Conservation (phyloP, 2,329 filamentous ascomycete species). For the Botryotinia globosa region DNA sequence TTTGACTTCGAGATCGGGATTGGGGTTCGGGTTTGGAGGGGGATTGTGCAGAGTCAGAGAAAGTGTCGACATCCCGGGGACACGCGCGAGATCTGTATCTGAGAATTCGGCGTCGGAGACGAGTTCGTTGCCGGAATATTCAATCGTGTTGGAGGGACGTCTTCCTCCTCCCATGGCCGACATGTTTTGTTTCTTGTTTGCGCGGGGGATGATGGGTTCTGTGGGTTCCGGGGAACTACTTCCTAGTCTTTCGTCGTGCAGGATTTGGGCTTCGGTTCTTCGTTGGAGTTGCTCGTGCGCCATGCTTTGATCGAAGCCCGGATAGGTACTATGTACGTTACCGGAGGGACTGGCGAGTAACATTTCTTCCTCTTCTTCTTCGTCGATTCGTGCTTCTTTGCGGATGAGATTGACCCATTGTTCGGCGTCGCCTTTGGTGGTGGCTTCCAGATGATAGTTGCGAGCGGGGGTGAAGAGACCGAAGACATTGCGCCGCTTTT, state of each 20-base stretch:
- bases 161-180: conserved; percentile 35
- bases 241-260: conserved; percentile 37
- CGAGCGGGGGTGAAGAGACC: conserved; percentile 86
- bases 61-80: conserved; percentile 36
- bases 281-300: conserved; percentile 31
- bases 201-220: conserved; percentile 36
- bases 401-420: conserved; percentile 86
- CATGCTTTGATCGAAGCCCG: conserved; percentile 35
- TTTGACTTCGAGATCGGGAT: conserved; percentile 34
- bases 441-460: conserved; percentile 87
- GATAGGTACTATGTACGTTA: conserved; percentile 30
- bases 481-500: conserved; percentile 83
- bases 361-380: conserved; percentile 85
- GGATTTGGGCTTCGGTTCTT: conserved; percentile 20
- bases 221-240: conserved; percentile 61
- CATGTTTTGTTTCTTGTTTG: conserved; percentile 28
- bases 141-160: conserved; percentile 59
- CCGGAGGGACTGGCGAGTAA: conserved; percentile 65
- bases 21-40: background rate
- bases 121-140: conserved; percentile 67
- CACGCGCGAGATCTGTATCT: conserved; percentile 55
- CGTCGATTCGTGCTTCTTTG: conserved; percentile 75
- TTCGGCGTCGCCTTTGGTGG: conserved; percentile 69
- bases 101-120: conserved; percentile 87
- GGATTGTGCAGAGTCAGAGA: conserved; percentile 36